Evolutionary conservation across 2,329 filamentous ascomycete species (phyloP).

Genomic region (Exophiala dermatitidis): DNA sequence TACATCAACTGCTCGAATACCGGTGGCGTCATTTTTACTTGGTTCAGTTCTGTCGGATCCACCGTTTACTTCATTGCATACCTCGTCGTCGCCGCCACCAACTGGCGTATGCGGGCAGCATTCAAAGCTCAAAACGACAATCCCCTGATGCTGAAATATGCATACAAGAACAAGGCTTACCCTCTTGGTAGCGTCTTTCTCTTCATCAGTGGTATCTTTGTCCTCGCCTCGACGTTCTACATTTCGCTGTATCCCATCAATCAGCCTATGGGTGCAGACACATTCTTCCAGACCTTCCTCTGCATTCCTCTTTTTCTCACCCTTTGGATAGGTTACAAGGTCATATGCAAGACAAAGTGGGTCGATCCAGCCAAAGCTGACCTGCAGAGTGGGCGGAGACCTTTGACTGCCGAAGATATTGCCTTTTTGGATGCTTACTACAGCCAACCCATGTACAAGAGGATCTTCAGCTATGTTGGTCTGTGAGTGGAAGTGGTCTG

Average conservation of each 20-base stretch:
- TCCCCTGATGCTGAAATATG: background rate
- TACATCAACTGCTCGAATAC: conserved; percentile 31
- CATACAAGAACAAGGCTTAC: conserved; percentile 1
- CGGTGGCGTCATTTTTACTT: conserved; percentile 54
- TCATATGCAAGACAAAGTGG: conserved; percentile 1
- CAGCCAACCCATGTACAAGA: conserved; percentile 7
- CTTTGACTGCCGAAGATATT: conserved; percentile 3
- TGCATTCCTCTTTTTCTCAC: conserved; percentile 3
- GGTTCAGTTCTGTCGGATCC: conserved; percentile 69
- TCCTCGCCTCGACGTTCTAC: conserved; percentile 1
- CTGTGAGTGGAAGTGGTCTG: background rate
- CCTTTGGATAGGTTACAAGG: conserved; percentile 2
- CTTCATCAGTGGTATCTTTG: conserved; percentile 1
- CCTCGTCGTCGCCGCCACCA: conserved; percentile 36
- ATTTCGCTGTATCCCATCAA: conserved; percentile 1
- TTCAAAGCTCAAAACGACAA: conserved; percentile 4
- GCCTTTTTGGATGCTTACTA: conserved; percentile 3
- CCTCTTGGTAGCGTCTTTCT: background rate
- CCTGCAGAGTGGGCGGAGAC: conserved; percentile 2
- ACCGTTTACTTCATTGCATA: conserved; percentile 68
- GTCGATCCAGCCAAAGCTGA: conserved; percentile 4
- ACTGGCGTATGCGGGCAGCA: conserved; percentile 71
- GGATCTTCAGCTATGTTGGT: conserved; percentile 4
- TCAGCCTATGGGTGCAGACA: background rate
- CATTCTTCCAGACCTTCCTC: conserved; percentile 7